These are phyloP conservation scores for Suillus paluster DNA, from an alignment of 768 basidiomycete genomes.

Conservation along the genomic window DNA sequence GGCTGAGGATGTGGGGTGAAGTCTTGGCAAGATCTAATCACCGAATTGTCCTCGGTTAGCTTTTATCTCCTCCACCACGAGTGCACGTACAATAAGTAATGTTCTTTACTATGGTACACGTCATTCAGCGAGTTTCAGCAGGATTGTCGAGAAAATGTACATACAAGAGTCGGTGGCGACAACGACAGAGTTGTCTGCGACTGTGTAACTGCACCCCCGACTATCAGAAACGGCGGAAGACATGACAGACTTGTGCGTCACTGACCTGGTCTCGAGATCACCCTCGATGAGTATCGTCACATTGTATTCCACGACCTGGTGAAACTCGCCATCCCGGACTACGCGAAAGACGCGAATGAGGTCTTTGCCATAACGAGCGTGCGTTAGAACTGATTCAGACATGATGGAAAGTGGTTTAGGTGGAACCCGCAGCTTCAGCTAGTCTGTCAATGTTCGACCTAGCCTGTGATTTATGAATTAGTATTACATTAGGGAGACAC, in stretches of 20 bases:
- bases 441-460: background rate
- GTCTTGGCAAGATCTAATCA: slow-evolving; percentile 79
- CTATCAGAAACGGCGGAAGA: background rate
- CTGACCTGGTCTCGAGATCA: slow-evolving; percentile 73
- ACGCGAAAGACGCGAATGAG: slow-evolving; percentile 86
- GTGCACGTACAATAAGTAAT: slow-evolving; percentile 58
- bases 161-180: slow-evolving; percentile 92
- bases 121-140: background rate
- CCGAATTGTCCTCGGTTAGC: background rate
- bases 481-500: background rate
- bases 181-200: slow-evolving; percentile 86
- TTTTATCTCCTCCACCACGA: background rate
- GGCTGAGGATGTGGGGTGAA: slow-evolving; percentile 83
- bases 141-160: slow-evolving; percentile 26
- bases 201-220: slow-evolving; percentile 63
- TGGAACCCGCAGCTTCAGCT: background rate
- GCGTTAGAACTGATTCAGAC: slow-evolving; percentile 36
- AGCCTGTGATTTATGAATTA: background rate
- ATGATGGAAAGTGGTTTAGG: background rate
- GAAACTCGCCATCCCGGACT: slow-evolving; percentile 68
- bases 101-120: slow-evolving; percentile 57
- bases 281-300: slow-evolving; percentile 84
- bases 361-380: slow-evolving; percentile 86
- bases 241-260: background rate
- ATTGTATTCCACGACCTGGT: slow-evolving; percentile 84